Percentiles rank a stretch among this genome's conserved stretches.
Evolutionary conservation across 345 rosid genomes (phyloP).

Genomic region (Draba incana): DNA sequence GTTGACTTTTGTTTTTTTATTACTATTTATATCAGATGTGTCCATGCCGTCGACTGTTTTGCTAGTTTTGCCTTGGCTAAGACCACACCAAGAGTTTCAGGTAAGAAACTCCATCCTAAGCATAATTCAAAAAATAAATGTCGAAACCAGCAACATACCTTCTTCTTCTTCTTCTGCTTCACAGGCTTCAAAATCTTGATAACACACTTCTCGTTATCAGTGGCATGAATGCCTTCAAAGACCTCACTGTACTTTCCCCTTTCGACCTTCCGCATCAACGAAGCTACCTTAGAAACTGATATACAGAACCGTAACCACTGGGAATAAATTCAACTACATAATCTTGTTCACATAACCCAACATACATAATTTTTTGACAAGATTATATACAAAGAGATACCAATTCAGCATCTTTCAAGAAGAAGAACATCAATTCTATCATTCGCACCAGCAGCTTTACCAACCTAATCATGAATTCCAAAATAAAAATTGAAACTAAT

Average conservation of each 20-base stretch:
- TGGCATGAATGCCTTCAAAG: conserved; percentile 86
- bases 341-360: background rate
- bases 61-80: too few species aligned
- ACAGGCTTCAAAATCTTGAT: conserved; percentile 99
- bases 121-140: too few species aligned
- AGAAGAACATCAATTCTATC: conserved; percentile 37
- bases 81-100: too few species aligned
- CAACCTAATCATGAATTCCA: conserved; percentile 51
- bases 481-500: background rate
- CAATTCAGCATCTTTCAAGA: background rate
- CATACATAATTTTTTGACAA: background rate
- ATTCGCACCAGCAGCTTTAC: conserved; percentile 76
- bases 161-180: conserved; percentile 67
- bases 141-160: conserved; percentile 51
- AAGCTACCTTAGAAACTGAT: conserved; percentile 1
- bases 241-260: conserved; percentile 97
- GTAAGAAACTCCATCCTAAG: too few species aligned
- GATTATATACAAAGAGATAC: background rate
- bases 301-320: too few species aligned
- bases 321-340: background rate
- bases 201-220: conserved; percentile 76
- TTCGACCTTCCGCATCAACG: conserved; percentile 70
- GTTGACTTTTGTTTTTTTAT: conserved; percentile 12
- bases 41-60: too few species aligned
- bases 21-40: too few species aligned